Conservation (phyloP, 2,329 filamentous ascomycete genomes). For the Pyrenophora seminiperda region DNA sequence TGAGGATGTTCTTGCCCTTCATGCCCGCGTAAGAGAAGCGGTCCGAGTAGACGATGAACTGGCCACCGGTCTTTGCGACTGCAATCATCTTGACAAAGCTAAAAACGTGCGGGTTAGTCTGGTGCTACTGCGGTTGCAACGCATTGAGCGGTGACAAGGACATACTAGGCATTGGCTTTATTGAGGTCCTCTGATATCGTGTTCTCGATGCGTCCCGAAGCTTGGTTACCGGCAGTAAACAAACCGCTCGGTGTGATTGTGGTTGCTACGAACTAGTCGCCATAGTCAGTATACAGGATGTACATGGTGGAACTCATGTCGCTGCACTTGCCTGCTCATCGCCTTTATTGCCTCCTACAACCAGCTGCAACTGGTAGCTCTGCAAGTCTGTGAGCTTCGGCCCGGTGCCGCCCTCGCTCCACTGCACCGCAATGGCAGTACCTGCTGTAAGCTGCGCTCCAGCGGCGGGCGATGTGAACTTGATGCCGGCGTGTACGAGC, state of each 20-base stretch:
- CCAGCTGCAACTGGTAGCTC: conserved; percentile 64
- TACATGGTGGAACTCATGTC: not conserved
- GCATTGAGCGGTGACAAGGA: not conserved
- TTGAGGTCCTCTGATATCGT: conserved; percentile 39
- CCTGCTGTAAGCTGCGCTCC: conserved; percentile 58
- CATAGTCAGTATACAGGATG: conserved; percentile 1
- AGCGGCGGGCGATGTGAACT: conserved; percentile 59
- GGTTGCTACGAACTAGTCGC: conserved; percentile 10
- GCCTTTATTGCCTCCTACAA: conserved; percentile 63
- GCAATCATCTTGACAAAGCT: conserved; percentile 58
- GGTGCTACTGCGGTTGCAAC: not conserved
- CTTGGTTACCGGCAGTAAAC: conserved; percentile 53
- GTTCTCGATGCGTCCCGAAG: conserved; percentile 34
- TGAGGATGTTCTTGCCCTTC: conserved; percentile 66
- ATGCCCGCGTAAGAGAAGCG: conserved; percentile 70
- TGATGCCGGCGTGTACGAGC: conserved; percentile 57
- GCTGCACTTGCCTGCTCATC: conserved; percentile 53
- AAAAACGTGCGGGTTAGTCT: conserved; percentile 12
- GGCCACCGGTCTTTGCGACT: conserved; percentile 59
- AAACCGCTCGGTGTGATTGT: conserved; percentile 54
- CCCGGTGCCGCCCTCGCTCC: conserved; percentile 60
- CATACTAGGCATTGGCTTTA: conserved; percentile 62
- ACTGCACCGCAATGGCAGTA: conserved; percentile 59
- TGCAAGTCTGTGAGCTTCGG: conserved; percentile 58
- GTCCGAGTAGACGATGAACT: conserved; percentile 63